Conservation (phyloP, 2,329 filamentous ascomycete genomes). For the Didymella arachidicola region DNA sequence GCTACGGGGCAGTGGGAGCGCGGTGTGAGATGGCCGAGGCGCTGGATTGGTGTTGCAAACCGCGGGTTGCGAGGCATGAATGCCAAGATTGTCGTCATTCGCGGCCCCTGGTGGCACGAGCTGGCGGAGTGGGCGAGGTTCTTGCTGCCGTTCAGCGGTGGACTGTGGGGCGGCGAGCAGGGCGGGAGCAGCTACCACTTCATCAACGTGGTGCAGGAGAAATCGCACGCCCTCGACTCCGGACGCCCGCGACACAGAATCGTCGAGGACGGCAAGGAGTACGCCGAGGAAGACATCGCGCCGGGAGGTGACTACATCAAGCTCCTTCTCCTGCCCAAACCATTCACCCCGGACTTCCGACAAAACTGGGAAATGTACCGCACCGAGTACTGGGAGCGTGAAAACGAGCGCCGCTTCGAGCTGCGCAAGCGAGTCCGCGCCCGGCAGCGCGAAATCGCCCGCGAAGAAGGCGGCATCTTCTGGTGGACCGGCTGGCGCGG, state of each 20-base stretch:
- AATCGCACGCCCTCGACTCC: slow-evolving; percentile 36
- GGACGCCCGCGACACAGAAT: slow-evolving; percentile 41
- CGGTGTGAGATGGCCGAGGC: slow-evolving; percentile 89
- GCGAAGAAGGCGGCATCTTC: slow-evolving; percentile 74
- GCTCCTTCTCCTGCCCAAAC: slow-evolving; percentile 87
- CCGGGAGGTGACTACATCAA: slow-evolving; percentile 92
- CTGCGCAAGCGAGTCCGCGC: slow-evolving; percentile 74
- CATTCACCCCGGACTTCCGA: slow-evolving; percentile 91
- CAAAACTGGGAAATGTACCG: slow-evolving; percentile 98
- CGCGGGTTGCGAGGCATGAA: slow-evolving; percentile 91
- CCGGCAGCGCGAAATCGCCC: slow-evolving; percentile 72
- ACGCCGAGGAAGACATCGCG: slow-evolving; percentile 87
- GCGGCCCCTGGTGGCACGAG: slow-evolving; percentile 83
- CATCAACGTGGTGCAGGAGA: slow-evolving; percentile 67
- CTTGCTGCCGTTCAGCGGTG: slow-evolving; percentile 73
- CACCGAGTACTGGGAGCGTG: slow-evolving; percentile 94
- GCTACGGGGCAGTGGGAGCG: slow-evolving; percentile 96
- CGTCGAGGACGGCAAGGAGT: slow-evolving; percentile 66
- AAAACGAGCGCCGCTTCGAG: slow-evolving; percentile 85
- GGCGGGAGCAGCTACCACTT: slow-evolving; percentile 76
- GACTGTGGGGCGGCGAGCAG: slow-evolving; percentile 53
- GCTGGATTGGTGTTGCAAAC: slow-evolving; percentile 90
- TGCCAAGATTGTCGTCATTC: slow-evolving; percentile 90
- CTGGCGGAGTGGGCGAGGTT: slow-evolving; percentile 75
- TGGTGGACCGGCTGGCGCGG: slow-evolving; percentile 85